Base-by-base conservation (phyloP, 163 green algal genomes). In the Chloromonas sp. region DNA sequence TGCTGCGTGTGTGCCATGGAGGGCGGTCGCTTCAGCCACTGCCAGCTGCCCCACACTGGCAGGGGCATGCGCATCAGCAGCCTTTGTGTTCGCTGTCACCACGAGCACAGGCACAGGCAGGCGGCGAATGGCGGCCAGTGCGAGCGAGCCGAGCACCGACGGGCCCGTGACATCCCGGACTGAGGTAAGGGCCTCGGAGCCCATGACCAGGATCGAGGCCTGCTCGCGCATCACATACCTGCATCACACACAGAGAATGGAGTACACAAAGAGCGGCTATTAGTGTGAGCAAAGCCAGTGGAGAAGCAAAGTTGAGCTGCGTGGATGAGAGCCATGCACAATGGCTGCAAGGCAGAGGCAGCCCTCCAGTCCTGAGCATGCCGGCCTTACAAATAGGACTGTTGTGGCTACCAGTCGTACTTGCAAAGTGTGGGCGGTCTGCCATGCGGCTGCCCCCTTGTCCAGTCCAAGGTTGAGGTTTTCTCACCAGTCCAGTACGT, bases 101-200 rank as follows among this genome's bases (percentile, higher is more conserved):
- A 88, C 81, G 60, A 85, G 61, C 79, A 88, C 71, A 0, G 85
- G 85, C 81, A 85, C 76, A 61, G 81, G 60, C 58, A 88, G 62
- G 58, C 85, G 85, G 81, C 85, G 84, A 61, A 88, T 36, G 0
- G 76, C 81, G 61, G 81, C 82, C 58, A 88, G 85, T 57, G 85
- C 83, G 74, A 88, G 78, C 71, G 81, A 85, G 62, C 85, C 85
- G 76, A 88, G 66, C 5, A 74, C 11, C 66, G 66, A 74, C 5
- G 66, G 5, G 66, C 5, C 5, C 5, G 5, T 5, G 5, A 74
- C 11, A 11, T 74, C 66, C 5, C 5, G 66, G 66, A 11, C 66
- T 5, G 5, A 5, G 66, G 66, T 74, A 11, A 74, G 66, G 66
- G 66, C 11, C 66, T 15, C 11, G 66, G 5, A 15, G 66, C 66